These are phyloP conservation scores for Casuarina glauca DNA, from an alignment of 306 rosid genomes.

Conservation along the genomic window DNA sequence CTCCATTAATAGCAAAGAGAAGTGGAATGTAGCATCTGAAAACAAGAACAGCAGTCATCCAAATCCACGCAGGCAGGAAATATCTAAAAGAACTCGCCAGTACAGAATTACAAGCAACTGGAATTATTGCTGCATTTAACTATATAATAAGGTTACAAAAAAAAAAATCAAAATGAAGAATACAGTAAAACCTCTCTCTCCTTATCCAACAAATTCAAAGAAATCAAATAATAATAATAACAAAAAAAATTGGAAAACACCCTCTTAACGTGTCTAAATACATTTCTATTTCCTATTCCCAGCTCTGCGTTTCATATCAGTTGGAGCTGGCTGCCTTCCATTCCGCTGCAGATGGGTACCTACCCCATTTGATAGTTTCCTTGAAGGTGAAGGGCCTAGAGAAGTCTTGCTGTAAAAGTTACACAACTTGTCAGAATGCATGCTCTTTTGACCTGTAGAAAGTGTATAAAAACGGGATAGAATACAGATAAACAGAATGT, in stretches of 20 bases:
- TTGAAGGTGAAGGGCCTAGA: slow-evolving; percentile 75
- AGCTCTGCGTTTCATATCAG: slow-evolving; percentile 74
- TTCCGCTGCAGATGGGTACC: slow-evolving; percentile 40
- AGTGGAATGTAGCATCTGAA: background rate
- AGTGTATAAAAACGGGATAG: background rate
- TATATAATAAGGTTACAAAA: slow-evolving; percentile 42
- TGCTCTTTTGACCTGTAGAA: background rate
- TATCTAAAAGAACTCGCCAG: slow-evolving; percentile 18
- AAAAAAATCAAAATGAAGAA: slow-evolving; percentile 22
- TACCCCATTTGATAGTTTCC: slow-evolving; percentile 61
- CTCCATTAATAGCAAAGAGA: background rate
- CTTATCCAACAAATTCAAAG: slow-evolving; percentile 37
- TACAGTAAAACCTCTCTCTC: slow-evolving; percentile 36
- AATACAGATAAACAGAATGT: background rate
- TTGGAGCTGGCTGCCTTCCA: slow-evolving; percentile 69
- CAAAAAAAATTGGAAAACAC: slow-evolving; percentile 21
- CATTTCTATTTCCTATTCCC: slow-evolving; percentile 65
- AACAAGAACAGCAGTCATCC: slow-evolving; percentile 22
- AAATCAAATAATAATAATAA: slow-evolving; percentile 11
- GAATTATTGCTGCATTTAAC: slow-evolving; percentile 74
- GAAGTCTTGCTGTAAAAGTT: slow-evolving; percentile 59
- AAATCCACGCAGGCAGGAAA: slow-evolving; percentile 33
- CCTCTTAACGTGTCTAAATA: slow-evolving; percentile 29
- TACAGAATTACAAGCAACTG: slow-evolving; percentile 66
- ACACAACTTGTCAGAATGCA: background rate